A percentile compares a stretch with the other conserved stretches of the same genome.
phyloP scores from a whole-genome alignment of 352 stramenopile genomes.

The Phytopythium helicoides region DNA sequence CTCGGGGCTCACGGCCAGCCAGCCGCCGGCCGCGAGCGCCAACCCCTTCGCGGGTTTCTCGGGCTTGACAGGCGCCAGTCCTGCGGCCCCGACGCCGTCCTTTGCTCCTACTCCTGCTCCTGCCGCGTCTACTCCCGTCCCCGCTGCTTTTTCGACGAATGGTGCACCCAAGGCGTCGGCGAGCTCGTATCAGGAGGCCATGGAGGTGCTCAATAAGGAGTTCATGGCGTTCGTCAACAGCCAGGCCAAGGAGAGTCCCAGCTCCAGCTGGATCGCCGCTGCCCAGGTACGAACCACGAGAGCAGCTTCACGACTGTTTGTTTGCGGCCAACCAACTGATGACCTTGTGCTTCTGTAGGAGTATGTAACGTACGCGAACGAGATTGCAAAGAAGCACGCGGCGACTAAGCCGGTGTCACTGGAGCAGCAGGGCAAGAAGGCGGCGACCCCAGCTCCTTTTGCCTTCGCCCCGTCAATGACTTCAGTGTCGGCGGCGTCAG shows the following conservation, averaged over 20 bases:
- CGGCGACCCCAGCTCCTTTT: constrained; percentile 16
- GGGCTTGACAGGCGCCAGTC: constrained; percentile 34
- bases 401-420: constrained; percentile 57
- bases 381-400: constrained; percentile 60
- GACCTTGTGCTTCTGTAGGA: constrained; percentile 63
- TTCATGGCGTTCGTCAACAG: constrained; percentile 73
- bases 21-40: constrained; percentile 12
- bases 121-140: background rate
- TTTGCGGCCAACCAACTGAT: no score
- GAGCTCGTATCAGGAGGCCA: constrained; percentile 67
- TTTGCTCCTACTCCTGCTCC: constrained; percentile 1
- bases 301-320: background rate
- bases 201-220: constrained; percentile 78
- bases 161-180: constrained; percentile 5
- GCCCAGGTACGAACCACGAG: constrained; percentile 33
- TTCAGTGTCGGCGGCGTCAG: background rate
- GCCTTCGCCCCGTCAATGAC: constrained; percentile 12
- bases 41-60: constrained; percentile 73
- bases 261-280: constrained; percentile 57
- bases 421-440: constrained; percentile 21
- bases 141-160: constrained; percentile 2
- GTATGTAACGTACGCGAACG: constrained; percentile 65
- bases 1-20: constrained; percentile 33
- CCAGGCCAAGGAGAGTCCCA: constrained; percentile 66
- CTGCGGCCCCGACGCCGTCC: background rate